phyloP scores from a whole-genome alignment of 2,329 filamentous ascomycete species.

The Xylariaceae sp. region DNA sequence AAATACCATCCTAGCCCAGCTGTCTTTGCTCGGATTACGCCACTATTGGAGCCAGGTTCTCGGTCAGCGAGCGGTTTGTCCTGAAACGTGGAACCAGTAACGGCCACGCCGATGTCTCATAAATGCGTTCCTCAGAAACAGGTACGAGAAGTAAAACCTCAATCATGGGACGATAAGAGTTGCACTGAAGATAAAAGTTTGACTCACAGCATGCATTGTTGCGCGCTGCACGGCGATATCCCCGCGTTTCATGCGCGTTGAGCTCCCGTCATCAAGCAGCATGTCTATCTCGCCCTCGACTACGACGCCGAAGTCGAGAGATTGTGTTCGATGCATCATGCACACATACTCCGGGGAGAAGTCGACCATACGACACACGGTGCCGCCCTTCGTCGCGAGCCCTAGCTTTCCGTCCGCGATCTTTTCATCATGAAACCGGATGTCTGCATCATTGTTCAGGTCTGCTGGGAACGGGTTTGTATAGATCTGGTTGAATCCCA shows the following conservation, averaged over 20 bases:
- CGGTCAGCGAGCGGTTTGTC: slow-evolving; percentile 6
- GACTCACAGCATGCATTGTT: slow-evolving; percentile 56
- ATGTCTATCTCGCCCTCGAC: slow-evolving; percentile 60
- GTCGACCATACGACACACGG: slow-evolving; percentile 54
- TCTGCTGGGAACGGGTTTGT: slow-evolving; percentile 49
- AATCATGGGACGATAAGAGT: not conserved
- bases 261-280: slow-evolving; percentile 57
- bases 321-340: slow-evolving; percentile 59
- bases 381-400: slow-evolving; percentile 41
- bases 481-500: slow-evolving; percentile 50
- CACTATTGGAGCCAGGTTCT: slow-evolving; percentile 12
- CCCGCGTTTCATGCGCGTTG: slow-evolving; percentile 52
- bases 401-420: slow-evolving; percentile 47
- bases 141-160: not conserved
- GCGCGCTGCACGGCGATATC: slow-evolving; percentile 62
- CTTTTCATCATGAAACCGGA: slow-evolving; percentile 44
- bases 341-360: slow-evolving; percentile 50
- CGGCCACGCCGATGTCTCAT: not conserved
- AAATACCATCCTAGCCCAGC: slow-evolving; percentile 33
- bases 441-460: slow-evolving; percentile 49
- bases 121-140: not conserved
- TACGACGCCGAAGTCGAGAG: slow-evolving; percentile 60
- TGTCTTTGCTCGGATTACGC: slow-evolving; percentile 26
- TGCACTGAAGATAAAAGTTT: slow-evolving; percentile 1
- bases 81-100: not conserved